Evolutionary conservation across 495 filamentous ascomycete genomes (phyloP).

Genomic region (Xylaria acuta): DNA sequence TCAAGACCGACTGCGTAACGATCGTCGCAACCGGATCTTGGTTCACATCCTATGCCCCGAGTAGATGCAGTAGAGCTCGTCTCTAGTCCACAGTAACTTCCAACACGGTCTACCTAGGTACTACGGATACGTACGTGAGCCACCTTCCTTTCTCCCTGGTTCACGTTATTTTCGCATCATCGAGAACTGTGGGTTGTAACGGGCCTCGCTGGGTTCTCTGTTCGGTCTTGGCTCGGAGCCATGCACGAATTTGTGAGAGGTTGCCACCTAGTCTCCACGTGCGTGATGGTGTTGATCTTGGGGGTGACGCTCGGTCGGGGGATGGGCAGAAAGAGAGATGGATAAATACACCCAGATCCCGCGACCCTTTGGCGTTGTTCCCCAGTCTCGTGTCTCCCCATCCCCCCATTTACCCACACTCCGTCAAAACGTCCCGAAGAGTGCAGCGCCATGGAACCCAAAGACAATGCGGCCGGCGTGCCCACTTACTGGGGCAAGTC

Average conservation of each 20-base stretch:
- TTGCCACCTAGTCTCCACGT: conserved; percentile 11
- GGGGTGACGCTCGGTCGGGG: not conserved
- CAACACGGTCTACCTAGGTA: not conserved
- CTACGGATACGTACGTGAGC: not conserved
- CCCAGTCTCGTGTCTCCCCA: not conserved
- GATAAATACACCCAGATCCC: conserved; percentile 8
- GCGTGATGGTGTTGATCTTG: conserved; percentile 8
- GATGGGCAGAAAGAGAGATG: not conserved
- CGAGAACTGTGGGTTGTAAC: conserved; percentile 13
- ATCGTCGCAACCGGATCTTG: conserved; percentile 9
- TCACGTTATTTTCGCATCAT: conserved; percentile 5
- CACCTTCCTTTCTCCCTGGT: not conserved
- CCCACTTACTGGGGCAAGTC: conserved; percentile 55
- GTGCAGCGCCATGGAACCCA: conserved; percentile 15
- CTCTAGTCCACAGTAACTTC: not conserved
- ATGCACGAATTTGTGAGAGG: conserved; percentile 15
- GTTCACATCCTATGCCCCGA: not conserved
- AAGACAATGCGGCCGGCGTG: conserved; percentile 16
- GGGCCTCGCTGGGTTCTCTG: conserved; percentile 6
- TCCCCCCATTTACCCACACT: conserved; percentile 10
- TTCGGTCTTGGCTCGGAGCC: conserved; percentile 14
- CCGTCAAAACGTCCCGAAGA: not conserved
- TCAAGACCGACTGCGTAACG: conserved; percentile 11
- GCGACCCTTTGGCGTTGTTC: not conserved
- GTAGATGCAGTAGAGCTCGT: not conserved